Evolutionary conservation across 1,284 basidiomycete species (phyloP).

Genomic region (Paramarasmius palmivorus): DNA sequence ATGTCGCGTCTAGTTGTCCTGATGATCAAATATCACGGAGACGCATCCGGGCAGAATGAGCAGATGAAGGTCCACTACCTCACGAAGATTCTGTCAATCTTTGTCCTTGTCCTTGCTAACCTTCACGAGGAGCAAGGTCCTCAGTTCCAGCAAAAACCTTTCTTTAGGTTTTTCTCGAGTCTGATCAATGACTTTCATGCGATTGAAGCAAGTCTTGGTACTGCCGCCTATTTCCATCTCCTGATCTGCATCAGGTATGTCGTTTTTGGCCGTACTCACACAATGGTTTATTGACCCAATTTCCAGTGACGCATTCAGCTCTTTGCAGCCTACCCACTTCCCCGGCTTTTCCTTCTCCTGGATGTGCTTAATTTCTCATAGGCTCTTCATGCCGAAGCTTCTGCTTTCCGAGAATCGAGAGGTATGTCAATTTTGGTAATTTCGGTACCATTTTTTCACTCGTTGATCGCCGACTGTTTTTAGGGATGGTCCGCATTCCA

Average conservation of each 20-base stretch:
- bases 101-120: slow-evolving; percentile 94
- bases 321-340: slow-evolving; percentile 95
- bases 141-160: slow-evolving; percentile 96
- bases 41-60: slow-evolving; percentile 88
- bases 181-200: slow-evolving; percentile 89
- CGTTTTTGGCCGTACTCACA: not conserved
- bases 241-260: slow-evolving; percentile 84
- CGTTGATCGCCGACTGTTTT: slow-evolving; percentile 7
- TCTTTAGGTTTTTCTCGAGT: slow-evolving; percentile 98
- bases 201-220: slow-evolving; percentile 81
- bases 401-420: slow-evolving; percentile 83
- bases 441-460: slow-evolving; percentile 2
- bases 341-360: slow-evolving; percentile 98
- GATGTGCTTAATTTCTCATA: slow-evolving; percentile 95
- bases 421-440: slow-evolving; percentile 37
- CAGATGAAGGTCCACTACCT: slow-evolving; percentile 96
- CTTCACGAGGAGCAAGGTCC: slow-evolving; percentile 92
- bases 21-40: slow-evolving; percentile 99
- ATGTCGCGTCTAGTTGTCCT: slow-evolving; percentile 95
- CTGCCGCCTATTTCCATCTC: slow-evolving; percentile 89
- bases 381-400: slow-evolving; percentile 97
- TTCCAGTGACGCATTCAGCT: slow-evolving; percentile 90
- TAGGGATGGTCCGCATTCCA: slow-evolving; percentile 96
- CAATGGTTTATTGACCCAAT: slow-evolving; percentile 8
- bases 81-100: slow-evolving; percentile 97